Evolutionary conservation across 306 rosid species (phyloP), one percentile per base, ranked within the genome.

Genomic region (Begonia fuchsioides): DNA sequence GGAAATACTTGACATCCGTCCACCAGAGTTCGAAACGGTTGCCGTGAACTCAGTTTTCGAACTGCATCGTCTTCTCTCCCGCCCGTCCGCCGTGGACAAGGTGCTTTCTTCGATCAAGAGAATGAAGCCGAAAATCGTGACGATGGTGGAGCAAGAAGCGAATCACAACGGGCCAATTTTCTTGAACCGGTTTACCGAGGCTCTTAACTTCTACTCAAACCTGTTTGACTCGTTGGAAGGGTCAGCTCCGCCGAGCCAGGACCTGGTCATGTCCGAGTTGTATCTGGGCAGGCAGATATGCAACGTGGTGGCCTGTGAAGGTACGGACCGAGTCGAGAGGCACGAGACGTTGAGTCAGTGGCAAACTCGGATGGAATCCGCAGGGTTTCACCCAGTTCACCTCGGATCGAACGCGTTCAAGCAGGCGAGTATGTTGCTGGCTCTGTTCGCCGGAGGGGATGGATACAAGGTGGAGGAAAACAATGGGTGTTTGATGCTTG

Each of bases 111-210:
- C 17, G 48, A 49, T 58, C 12, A 58, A 58, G 49, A 17, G 10
- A 17, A 58, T 43, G 54, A 17, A 48, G 54, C 62, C 62, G 17
- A 49, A 48, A 41, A 58, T 58, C 10, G 54, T 58, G 54, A 58
- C 53, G 47, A 40, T 47, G 3, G 62, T 49, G 12, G 62, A 58
- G 15, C 62, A 58, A 11, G 62, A 58, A 58, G 87, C 94, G 32
- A 76, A 74, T 47, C 94, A 80, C 18, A 87, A 87, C 47, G 84
- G 94, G 0, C 73, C 77, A 6, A 64, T 68, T 51, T 87, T 87
- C 40, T 9, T 71, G 6, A 92, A 77, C 64, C 84, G 96, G 59
- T 87, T 87, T 73, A 87, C 70, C 2, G 96, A 87, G 64, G 71
- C 96, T 0, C 18, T 87, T 26, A 82, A 83, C 45, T 87, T 77